phyloP scores from a whole-genome alignment of 805 yeast genomes.

The Clavispora fructus region DNA sequence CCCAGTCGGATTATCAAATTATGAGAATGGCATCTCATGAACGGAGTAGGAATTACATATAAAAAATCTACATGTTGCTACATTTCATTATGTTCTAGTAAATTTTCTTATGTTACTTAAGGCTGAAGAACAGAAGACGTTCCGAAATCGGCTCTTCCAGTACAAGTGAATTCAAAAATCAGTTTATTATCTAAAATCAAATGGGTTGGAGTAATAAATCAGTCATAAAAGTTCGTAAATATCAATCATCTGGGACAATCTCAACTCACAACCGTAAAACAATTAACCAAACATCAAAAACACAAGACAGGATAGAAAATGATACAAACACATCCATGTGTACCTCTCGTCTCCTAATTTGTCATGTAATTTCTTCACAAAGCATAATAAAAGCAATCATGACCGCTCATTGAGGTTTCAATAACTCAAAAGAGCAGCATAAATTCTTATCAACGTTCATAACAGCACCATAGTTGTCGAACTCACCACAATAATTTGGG shows the following conservation, averaged over 20 bases:
- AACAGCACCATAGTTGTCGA: slow-evolving; percentile 75
- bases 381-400: not conserved
- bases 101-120: too few relatives aligned
- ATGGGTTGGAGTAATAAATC: not conserved
- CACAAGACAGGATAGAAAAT: not conserved
- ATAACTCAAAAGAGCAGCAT: slow-evolving; percentile 66
- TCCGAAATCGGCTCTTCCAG: too few relatives aligned
- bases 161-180: not conserved
- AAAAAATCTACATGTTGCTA: not conserved
- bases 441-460: slow-evolving; percentile 66
- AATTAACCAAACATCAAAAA: not conserved
- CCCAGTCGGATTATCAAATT: not conserved
- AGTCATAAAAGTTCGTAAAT: not conserved
- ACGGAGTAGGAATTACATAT: not conserved
- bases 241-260: not conserved
- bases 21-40: not conserved
- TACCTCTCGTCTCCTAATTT: too few relatives aligned
- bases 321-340: too few relatives aligned
- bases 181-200: not conserved
- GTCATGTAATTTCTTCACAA: too few relatives aligned
- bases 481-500: slow-evolving; percentile 81
- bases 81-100: not conserved
- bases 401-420: slow-evolving; percentile 44
- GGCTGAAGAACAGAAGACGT: too few relatives aligned
- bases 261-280: not conserved